phyloP scores from a whole-genome alignment of 2,329 filamentous ascomycete species.

The Fusarium virguliforme region DNA sequence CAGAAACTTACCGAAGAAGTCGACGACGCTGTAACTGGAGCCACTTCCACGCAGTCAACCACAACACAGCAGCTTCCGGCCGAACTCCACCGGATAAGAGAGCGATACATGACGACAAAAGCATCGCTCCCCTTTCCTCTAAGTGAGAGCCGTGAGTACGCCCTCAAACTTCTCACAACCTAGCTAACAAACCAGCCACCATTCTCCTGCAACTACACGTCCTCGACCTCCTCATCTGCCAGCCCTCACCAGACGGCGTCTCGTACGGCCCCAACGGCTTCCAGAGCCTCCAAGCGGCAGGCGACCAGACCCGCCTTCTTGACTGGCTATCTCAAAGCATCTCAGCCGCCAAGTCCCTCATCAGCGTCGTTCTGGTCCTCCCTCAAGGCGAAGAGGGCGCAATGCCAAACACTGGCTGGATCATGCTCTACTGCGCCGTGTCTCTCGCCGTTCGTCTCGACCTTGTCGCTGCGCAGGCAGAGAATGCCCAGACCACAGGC shows the following conservation, averaged over 20 bases:
- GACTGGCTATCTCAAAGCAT: slow-evolving; percentile 54
- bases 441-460: slow-evolving; percentile 54
- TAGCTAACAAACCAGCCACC: slow-evolving; percentile 39
- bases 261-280: slow-evolving; percentile 50
- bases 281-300: slow-evolving; percentile 38
- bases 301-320: slow-evolving; percentile 41
- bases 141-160: slow-evolving; percentile 53
- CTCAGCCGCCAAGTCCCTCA: slow-evolving; percentile 52
- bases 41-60: slow-evolving; percentile 14
- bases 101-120: slow-evolving; percentile 46
- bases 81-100: slow-evolving; percentile 44
- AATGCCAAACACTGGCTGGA: slow-evolving; percentile 54
- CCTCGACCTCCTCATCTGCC: slow-evolving; percentile 53
- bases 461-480: slow-evolving; percentile 49
- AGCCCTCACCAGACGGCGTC: slow-evolving; percentile 49
- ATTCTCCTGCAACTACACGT: slow-evolving; percentile 51
- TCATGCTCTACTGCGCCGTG: slow-evolving; percentile 53
- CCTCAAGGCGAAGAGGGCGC: slow-evolving; percentile 50
- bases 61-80: slow-evolving; percentile 21
- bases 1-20: slow-evolving; percentile 54
- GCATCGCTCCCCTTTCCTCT: slow-evolving; percentile 49
- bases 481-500: slow-evolving; percentile 46
- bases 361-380: slow-evolving; percentile 50
- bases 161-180: too few species aligned
- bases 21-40: slow-evolving; percentile 48